A percentile compares a stretch with the other conserved stretches of the same genome.
phyloP scores from a whole-genome alignment of 805 yeast genomes.

The Wickerhamomyces subpelliculosus region DNA sequence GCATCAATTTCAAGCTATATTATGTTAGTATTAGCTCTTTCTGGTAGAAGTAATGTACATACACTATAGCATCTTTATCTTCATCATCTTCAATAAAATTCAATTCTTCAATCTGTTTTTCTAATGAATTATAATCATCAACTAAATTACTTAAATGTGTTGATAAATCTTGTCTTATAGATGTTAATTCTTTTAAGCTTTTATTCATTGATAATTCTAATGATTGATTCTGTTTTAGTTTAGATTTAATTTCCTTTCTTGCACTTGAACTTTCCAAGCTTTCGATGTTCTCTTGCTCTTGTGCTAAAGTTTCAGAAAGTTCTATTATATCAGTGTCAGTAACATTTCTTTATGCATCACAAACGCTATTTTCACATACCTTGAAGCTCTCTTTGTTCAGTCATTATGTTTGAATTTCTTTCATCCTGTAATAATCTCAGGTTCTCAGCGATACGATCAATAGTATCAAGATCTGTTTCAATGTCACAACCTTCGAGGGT shows the following conservation, averaged over 20 bases:
- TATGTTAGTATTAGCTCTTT: too few relatives aligned
- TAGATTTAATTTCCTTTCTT: constrained; percentile 23
- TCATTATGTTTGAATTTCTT: constrained; percentile 22
- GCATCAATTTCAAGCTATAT: constrained; percentile 40
- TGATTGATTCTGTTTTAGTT: constrained; percentile 32
- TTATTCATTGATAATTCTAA: constrained; percentile 46
- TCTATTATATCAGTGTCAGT: background rate
- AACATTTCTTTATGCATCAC: background rate
- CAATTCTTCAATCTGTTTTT: constrained; percentile 27
- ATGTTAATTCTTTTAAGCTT: constrained; percentile 41
- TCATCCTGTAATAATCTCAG: constrained; percentile 23
- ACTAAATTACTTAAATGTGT: constrained; percentile 31
- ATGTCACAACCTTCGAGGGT: constrained; percentile 44
- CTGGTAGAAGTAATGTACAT: background rate
- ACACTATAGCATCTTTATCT: constrained; percentile 36
- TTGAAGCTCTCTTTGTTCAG: constrained; percentile 15
- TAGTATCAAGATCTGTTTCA: constrained; percentile 40
- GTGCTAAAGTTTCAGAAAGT: constrained; percentile 11
- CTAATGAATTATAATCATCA: constrained; percentile 28
- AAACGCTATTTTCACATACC: constrained; percentile 1
- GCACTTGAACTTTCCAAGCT: constrained; percentile 24
- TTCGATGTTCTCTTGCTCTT: constrained; percentile 12
- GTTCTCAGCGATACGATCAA: constrained; percentile 37
- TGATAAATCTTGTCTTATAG: constrained; percentile 32
- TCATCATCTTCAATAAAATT: constrained; percentile 20